These are phyloP conservation scores for Penicillium hesseltinei DNA, from an alignment of 2,329 filamentous ascomycete species.

Conservation along the genomic window DNA sequence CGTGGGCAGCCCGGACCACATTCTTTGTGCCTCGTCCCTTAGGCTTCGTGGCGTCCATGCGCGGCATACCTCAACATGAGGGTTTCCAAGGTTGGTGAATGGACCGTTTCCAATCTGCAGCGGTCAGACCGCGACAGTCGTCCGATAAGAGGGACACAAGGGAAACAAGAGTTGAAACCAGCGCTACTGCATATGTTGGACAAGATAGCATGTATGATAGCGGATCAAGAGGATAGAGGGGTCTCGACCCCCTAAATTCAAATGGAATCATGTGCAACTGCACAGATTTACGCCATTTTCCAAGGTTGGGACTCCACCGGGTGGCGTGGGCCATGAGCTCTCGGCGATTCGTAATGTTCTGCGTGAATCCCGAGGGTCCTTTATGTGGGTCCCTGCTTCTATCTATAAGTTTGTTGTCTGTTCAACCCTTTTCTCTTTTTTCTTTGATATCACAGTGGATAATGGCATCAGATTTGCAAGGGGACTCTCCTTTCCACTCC, in stretches of 20 bases:
- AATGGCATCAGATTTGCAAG: not conserved
- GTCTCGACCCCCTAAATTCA: not conserved
- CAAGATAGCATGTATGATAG: not conserved
- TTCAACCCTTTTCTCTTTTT: not conserved
- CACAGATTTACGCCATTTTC: slow-evolving; percentile 1
- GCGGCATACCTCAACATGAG: slow-evolving; percentile 79
- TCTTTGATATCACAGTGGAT: not conserved
- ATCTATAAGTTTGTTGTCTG: slow-evolving; percentile 14
- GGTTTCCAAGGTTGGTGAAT: slow-evolving; percentile 63
- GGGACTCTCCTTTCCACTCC: not conserved
- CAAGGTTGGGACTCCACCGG: slow-evolving; percentile 1
- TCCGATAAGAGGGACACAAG: not conserved
- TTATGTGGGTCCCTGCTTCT: slow-evolving; percentile 14
- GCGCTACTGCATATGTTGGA: not conserved
- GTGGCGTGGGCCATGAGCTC: slow-evolving; percentile 10
- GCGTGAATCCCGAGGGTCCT: not conserved
- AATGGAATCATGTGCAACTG: slow-evolving; percentile 3
- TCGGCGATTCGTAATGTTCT: slow-evolving; percentile 17
- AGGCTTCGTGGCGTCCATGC: slow-evolving; percentile 81
- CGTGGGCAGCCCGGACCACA: slow-evolving; percentile 66
- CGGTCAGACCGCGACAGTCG: slow-evolving; percentile 35
- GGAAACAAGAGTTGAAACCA: not conserved
- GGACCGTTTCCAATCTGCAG: slow-evolving; percentile 47
- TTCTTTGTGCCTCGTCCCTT: slow-evolving; percentile 77
- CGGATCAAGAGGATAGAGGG: not conserved